Evolutionary conservation across 768 basidiomycete genomes (phyloP).

Genomic region (Suillus paluster): DNA sequence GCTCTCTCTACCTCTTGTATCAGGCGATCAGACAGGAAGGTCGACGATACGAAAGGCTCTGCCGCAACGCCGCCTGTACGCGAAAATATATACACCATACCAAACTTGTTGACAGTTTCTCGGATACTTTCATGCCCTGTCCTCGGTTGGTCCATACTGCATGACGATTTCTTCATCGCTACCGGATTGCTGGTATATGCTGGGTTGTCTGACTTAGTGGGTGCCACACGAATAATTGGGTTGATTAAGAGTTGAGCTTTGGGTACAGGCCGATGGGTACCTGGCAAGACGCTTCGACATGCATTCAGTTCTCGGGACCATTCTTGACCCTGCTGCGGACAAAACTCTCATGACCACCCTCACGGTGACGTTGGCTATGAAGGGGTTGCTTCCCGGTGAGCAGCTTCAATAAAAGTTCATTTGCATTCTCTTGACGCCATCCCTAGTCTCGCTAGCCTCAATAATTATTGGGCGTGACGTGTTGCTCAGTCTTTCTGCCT

Average conservation of each 20-base stretch:
- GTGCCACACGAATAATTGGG: constrained; percentile 31
- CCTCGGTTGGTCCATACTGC: constrained; percentile 88
- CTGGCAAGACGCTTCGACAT: constrained; percentile 86
- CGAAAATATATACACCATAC: constrained; percentile 94
- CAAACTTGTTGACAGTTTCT: constrained; percentile 87
- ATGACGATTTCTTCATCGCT: constrained; percentile 80
- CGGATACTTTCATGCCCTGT: constrained; percentile 89
- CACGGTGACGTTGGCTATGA: constrained; percentile 82
- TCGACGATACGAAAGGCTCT: too few species aligned
- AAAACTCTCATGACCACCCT: constrained; percentile 95
- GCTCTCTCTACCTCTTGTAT: not conserved
- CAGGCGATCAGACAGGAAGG: constrained; percentile 11
- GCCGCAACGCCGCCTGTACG: constrained; percentile 32
- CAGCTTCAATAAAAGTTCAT: constrained; percentile 13
- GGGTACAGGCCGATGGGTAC: constrained; percentile 82
- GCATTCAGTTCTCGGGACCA: constrained; percentile 91
- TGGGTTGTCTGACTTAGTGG: constrained; percentile 89
- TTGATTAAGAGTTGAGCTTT: constrained; percentile 8
- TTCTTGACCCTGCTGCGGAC: constrained; percentile 97
- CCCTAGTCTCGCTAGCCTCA: constrained; percentile 78
- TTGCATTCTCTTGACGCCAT: not conserved
- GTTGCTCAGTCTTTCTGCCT: constrained; percentile 83
- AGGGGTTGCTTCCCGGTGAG: constrained; percentile 82
- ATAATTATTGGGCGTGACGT: constrained; percentile 92
- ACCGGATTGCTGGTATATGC: constrained; percentile 87